phyloP scores from a whole-genome alignment of 2,329 filamentous ascomycete species.

The Metarhizium rileyi region DNA sequence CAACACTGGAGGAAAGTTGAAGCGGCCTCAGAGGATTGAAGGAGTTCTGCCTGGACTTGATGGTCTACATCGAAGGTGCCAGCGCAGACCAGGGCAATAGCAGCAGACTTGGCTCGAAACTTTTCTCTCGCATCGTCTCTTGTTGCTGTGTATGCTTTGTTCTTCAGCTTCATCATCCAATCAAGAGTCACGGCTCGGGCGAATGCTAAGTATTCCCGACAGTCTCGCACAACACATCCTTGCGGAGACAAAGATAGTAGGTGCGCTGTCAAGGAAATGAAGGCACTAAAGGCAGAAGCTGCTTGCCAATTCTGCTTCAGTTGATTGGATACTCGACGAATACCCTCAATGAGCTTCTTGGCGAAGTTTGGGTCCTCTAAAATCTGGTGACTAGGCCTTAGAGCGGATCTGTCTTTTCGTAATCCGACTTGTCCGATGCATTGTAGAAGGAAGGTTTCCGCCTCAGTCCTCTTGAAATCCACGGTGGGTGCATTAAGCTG shows the following conservation, averaged over 20 bases:
- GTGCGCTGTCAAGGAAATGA: neutral
- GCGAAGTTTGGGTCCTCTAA: neutral
- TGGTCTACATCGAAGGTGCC: neutral
- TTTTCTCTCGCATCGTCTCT: neutral
- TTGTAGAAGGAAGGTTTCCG: constrained; percentile 12
- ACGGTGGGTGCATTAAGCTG: constrained; percentile 14
- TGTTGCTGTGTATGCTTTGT: neutral
- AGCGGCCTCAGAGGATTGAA: neutral
- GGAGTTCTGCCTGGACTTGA: neutral
- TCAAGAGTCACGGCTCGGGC: neutral
- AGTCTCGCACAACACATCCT: neutral
- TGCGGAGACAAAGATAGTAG: neutral
- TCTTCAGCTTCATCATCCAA: neutral
- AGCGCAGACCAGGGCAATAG: neutral
- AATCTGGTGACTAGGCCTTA: constrained; percentile 6
- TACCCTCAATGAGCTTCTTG: constrained; percentile 1
- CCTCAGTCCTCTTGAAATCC: constrained; percentile 16
- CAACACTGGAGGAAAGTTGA: constrained; percentile 1
- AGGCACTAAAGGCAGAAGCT: constrained; percentile 1
- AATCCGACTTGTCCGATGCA: constrained; percentile 13
- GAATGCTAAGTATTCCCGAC: neutral
- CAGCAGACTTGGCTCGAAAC: neutral
- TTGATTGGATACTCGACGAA: neutral
- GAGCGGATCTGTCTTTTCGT: rapidly evolving
- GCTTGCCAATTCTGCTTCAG: constrained; percentile 4